These are phyloP conservation scores for Filobasidium floriforme DNA, from an alignment of 768 basidiomycete species.

Conservation along the genomic window DNA sequence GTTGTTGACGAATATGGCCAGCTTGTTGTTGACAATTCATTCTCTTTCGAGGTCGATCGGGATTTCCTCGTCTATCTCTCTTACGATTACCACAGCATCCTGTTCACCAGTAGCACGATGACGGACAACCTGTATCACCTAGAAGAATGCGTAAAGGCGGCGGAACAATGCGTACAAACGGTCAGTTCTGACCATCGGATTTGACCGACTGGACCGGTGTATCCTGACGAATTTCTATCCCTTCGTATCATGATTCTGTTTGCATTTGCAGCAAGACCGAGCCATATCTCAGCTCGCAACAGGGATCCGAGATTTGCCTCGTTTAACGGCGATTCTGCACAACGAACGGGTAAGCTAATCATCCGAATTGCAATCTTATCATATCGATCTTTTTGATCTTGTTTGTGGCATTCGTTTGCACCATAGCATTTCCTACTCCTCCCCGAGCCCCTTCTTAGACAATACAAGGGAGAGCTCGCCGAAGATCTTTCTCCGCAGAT, in stretches of 20 bases:
- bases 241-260: neutral
- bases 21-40: neutral
- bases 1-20: neutral
- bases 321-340: slow-evolving; percentile 36
- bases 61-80: too few relatives aligned
- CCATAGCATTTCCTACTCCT: slow-evolving; percentile 42
- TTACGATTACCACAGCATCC: too few relatives aligned
- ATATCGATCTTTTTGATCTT: too few relatives aligned
- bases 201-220: too few relatives aligned
- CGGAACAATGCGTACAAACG: slow-evolving; percentile 29
- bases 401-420: too few relatives aligned
- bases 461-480: slow-evolving; percentile 36
- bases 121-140: slow-evolving; percentile 32
- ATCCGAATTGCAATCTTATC: neutral
- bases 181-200: neutral
- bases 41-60: too few relatives aligned
- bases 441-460: slow-evolving; percentile 35
- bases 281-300: slow-evolving; percentile 25
- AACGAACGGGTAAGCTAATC: slow-evolving; percentile 38
- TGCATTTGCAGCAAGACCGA: neutral
- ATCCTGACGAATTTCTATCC: too few relatives aligned
- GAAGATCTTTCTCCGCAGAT: slow-evolving; percentile 39
- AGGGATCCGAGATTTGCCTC: slow-evolving; percentile 36
- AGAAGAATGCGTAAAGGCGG: slow-evolving; percentile 37
- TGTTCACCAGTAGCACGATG: neutral